These are phyloP conservation scores for Coelastrella sp. DNA, from an alignment of 139 green algal genomes.

Conservation along the genomic window DNA sequence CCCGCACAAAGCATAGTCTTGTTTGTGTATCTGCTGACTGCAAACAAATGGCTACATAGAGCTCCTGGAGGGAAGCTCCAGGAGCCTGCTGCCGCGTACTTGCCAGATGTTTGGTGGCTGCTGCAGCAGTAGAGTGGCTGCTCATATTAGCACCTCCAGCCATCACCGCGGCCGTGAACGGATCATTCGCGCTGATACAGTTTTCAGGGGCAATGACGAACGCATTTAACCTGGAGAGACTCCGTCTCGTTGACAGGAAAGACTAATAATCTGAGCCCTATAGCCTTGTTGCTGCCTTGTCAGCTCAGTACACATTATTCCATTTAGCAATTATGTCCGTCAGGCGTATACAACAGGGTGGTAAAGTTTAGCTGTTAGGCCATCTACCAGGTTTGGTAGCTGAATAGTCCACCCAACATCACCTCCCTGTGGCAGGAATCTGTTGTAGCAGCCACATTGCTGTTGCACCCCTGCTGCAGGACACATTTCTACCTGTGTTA, in stretches of 20 bases:
- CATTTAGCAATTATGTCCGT: not conserved
- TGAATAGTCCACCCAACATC: slow-evolving; percentile 42
- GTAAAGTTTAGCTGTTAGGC: slow-evolving; percentile 41
- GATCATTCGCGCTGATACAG: no score
- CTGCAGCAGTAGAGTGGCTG: not conserved
- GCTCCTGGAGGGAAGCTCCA: no score
- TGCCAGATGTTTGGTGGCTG: no score
- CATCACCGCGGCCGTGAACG: no score
- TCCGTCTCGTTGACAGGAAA: slow-evolving; percentile 30
- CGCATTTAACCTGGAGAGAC: not conserved
- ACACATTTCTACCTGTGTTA: no score
- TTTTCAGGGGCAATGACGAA: slow-evolving; percentile 23
- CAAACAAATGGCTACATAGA: no score
- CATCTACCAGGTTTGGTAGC: slow-evolving; percentile 10
- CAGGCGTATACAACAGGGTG: not conserved
- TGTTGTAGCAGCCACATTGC: not conserved
- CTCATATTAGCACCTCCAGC: no score
- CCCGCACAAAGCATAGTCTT: no score
- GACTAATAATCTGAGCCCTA: slow-evolving; percentile 47
- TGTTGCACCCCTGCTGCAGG: not conserved
- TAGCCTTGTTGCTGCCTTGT: no score
- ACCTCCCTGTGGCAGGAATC: not conserved
- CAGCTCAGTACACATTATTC: no score
- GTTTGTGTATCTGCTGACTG: no score
- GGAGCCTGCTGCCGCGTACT: no score